Conservation (phyloP, 805 yeast species). For the Ascoidea rubescens region DNA sequence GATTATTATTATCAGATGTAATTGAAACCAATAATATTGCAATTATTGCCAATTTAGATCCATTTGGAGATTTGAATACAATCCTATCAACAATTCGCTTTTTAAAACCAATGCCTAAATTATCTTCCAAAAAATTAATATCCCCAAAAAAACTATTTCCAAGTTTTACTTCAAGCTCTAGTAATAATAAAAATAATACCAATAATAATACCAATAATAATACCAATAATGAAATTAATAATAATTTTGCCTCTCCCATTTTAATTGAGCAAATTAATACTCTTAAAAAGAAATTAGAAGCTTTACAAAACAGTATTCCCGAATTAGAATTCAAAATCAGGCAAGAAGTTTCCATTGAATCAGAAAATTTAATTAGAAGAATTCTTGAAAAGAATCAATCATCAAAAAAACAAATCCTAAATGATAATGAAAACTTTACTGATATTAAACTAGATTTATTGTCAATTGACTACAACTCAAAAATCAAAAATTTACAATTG, state of each 20-base stretch:
- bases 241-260: background rate
- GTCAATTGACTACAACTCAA: slow-evolving; percentile 20
- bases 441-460: slow-evolving; percentile 20
- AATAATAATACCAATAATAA: too few species aligned
- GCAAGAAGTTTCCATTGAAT: slow-evolving; percentile 13
- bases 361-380: slow-evolving; percentile 23
- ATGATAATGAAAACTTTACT: slow-evolving; percentile 12
- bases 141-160: background rate
- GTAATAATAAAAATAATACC: background rate
- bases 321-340: background rate
- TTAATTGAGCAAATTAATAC: background rate
- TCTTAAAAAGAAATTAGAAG: background rate
- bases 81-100: slow-evolving; percentile 18
- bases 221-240: background rate
- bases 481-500: slow-evolving; percentile 9
- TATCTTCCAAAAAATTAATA: background rate
- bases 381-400: slow-evolving; percentile 18
- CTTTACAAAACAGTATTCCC: background rate
- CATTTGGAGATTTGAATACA: slow-evolving; percentile 22
- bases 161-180: too few species aligned
- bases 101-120: slow-evolving; percentile 12
- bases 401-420: slow-evolving; percentile 16
- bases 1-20: slow-evolving; percentile 32
- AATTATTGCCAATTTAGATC: slow-evolving; percentile 25
- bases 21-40: slow-evolving; percentile 18